Evolutionary conservation across 306 rosid species (phyloP).

Genomic region (Vigna trinervia): DNA sequence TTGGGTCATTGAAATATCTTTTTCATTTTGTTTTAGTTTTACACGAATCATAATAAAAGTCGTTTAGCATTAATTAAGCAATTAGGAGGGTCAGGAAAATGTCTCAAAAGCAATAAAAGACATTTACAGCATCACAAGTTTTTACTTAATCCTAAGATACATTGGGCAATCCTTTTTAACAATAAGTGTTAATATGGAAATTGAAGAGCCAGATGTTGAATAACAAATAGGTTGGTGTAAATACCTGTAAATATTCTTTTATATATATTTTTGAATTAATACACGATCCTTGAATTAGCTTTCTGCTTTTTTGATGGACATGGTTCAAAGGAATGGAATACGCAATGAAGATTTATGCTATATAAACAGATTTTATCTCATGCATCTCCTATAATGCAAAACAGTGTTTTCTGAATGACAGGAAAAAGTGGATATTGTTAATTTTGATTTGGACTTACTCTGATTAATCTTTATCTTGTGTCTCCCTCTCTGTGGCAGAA

Average conservation of each 20-base stretch:
- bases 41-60: not conserved
- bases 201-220: not conserved
- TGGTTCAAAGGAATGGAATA: not conserved
- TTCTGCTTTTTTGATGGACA: not conserved
- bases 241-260: not conserved
- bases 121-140: not conserved
- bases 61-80: not conserved
- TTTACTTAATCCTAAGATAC: not conserved
- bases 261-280: not conserved
- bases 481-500: conserved; percentile 14
- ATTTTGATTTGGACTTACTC: conserved; percentile 1
- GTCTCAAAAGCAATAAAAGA: not conserved
- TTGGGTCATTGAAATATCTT: not conserved
- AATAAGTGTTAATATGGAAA: not conserved
- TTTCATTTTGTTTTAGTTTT: not conserved
- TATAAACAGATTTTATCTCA: not conserved
- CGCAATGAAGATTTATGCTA: not conserved
- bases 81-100: not conserved
- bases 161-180: not conserved
- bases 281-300: not conserved
- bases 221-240: not conserved
- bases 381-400: conserved; percentile 12
- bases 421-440: not conserved
- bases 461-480: conserved; percentile 16
- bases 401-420: conserved; percentile 9